These are phyloP conservation scores for Fusarium sp. DNA, from an alignment of 2,329 filamentous ascomycete genomes.

Conservation along the genomic window DNA sequence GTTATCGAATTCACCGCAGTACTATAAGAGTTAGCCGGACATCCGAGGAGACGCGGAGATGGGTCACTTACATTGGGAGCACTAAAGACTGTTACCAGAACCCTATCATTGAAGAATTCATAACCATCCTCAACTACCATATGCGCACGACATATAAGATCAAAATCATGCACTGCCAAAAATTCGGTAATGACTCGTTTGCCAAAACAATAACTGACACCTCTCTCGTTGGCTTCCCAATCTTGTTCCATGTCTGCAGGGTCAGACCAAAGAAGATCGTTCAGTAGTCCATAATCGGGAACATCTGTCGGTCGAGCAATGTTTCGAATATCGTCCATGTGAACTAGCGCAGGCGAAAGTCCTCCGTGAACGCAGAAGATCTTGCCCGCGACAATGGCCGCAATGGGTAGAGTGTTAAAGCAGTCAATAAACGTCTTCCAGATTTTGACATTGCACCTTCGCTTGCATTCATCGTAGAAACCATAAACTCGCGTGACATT, in stretches of 20 bases:
- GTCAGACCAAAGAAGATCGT: conserved; percentile 96
- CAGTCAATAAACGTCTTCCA: conserved; percentile 99
- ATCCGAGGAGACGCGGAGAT: neutral
- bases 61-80: conserved; percentile 86
- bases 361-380: conserved; percentile 99
- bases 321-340: conserved; percentile 98
- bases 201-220: conserved; percentile 97
- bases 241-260: conserved; percentile 98
- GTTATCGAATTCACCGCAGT: conserved; percentile 98
- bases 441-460: conserved; percentile 98
- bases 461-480: conserved; percentile 99
- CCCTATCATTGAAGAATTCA: conserved; percentile 96
- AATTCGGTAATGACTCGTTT: conserved; percentile 99
- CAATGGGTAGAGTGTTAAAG: conserved; percentile 99
- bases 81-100: conserved; percentile 96
- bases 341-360: conserved; percentile 86
- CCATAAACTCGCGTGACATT: conserved; percentile 99
- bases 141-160: conserved; percentile 94
- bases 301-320: conserved; percentile 97
- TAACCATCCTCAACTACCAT: conserved; percentile 99
- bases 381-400: conserved; percentile 99
- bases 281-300: conserved; percentile 93
- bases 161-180: conserved; percentile 92
- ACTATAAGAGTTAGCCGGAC: conserved; percentile 63
- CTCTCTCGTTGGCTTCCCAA: conserved; percentile 97